phyloP scores from a whole-genome alignment of 352 stramenopile species.

The Globisporangium apiculatum region DNA sequence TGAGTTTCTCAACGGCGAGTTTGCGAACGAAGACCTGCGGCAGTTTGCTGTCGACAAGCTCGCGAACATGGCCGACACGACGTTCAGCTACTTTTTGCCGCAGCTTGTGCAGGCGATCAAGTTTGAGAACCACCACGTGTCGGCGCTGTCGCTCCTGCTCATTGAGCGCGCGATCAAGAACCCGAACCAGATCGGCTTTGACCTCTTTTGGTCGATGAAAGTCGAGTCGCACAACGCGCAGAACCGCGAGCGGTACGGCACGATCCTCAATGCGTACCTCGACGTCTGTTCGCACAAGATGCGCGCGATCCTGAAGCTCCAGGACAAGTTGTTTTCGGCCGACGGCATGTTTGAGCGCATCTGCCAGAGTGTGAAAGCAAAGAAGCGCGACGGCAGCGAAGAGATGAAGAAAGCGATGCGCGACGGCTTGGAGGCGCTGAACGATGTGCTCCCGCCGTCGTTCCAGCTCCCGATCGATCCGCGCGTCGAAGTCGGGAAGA shows the following conservation, averaged over 20 bases:
- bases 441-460: slow-evolving; percentile 71
- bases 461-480: slow-evolving; percentile 87
- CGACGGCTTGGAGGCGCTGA: slow-evolving; percentile 73
- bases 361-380: slow-evolving; percentile 79
- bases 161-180: slow-evolving; percentile 88
- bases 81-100: slow-evolving; percentile 83
- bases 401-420: slow-evolving; percentile 82
- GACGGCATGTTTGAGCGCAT: slow-evolving; percentile 78
- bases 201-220: slow-evolving; percentile 89
- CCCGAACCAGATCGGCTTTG: slow-evolving; percentile 83
- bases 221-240: slow-evolving; percentile 81
- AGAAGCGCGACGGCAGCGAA: slow-evolving; percentile 68
- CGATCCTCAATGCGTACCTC: slow-evolving; percentile 75
- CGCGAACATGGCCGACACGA: slow-evolving; percentile 78
- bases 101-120: slow-evolving; percentile 89
- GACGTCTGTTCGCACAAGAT: slow-evolving; percentile 88
- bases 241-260: slow-evolving; percentile 74
- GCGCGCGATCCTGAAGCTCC: slow-evolving; percentile 88
- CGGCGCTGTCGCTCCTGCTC: slow-evolving; percentile 61
- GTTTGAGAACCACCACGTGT: slow-evolving; percentile 84
- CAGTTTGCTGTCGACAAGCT: slow-evolving; percentile 74
- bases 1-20: slow-evolving; percentile 75
- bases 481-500: slow-evolving; percentile 77
- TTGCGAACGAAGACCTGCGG: slow-evolving; percentile 65
- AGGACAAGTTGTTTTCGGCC: slow-evolving; percentile 80